Evolutionary conservation across 1,284 basidiomycete species (phyloP).

Genomic region (Apiotrichum siamense): DNA sequence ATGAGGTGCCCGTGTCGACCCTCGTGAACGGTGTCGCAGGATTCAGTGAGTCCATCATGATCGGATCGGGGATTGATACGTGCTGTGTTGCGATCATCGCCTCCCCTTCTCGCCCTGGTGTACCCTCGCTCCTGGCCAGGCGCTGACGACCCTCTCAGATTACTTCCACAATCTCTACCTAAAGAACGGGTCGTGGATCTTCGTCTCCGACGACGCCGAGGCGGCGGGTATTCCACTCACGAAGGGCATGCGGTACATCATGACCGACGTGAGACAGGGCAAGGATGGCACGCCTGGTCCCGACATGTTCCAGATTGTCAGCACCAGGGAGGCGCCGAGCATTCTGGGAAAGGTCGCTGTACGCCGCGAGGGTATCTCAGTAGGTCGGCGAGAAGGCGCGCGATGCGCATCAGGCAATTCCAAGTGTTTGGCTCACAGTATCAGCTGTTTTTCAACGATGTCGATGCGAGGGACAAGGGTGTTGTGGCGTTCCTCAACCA

Average conservation of each 20-base stretch:
- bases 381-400: constrained; percentile 2
- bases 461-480: constrained; percentile 1
- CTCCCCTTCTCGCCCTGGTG: no score
- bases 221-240: constrained; percentile 22
- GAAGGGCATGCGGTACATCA: constrained; percentile 1
- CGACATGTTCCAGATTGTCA: not conserved
- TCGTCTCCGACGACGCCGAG: constrained; percentile 29
- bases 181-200: constrained; percentile 31
- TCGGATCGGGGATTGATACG: no score
- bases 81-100: no score
- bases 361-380: constrained; percentile 19
- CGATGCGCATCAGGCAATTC: not conserved
- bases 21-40: constrained; percentile 22
- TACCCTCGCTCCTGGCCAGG: not conserved
- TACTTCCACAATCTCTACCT: constrained; percentile 56
- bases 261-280: constrained; percentile 4
- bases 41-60: constrained; percentile 28
- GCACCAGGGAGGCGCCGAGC: not conserved
- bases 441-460: constrained; percentile 18
- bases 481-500: constrained; percentile 22
- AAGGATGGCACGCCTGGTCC: not conserved
- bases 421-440: not conserved
- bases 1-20: constrained; percentile 14
- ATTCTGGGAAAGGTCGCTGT: constrained; percentile 21
- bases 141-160: constrained; percentile 7